Percentiles rank a stretch among this genome's conserved stretches.
Conservation (phyloP, 2,329 filamentous ascomycete species). For the Aspergillus hortae region DNA sequence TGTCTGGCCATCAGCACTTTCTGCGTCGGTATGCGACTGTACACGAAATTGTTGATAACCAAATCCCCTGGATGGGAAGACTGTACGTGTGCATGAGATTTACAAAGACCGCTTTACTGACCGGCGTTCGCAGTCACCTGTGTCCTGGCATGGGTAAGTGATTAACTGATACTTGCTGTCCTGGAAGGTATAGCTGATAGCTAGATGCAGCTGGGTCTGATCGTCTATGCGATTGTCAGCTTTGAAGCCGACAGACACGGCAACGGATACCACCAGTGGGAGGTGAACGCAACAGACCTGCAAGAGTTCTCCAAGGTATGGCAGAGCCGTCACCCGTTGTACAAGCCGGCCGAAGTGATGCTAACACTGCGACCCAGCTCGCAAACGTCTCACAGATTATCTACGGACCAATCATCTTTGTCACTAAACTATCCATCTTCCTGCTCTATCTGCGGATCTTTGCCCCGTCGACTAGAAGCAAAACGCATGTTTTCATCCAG, state of each 20-base stretch:
- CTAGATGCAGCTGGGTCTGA: slow-evolving; percentile 17
- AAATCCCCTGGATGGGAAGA: slow-evolving; percentile 19
- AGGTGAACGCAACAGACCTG: slow-evolving; percentile 15
- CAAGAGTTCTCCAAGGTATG: slow-evolving; percentile 16
- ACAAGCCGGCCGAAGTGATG: neutral
- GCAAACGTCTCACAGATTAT: slow-evolving; percentile 23
- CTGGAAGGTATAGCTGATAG: neutral
- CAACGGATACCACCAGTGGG: slow-evolving; percentile 16
- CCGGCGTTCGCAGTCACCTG: slow-evolving; percentile 13
- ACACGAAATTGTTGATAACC: slow-evolving; percentile 26
- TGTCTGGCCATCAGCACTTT: slow-evolving; percentile 17
- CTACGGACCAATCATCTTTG: slow-evolving; percentile 26
- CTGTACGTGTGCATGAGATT: slow-evolving; percentile 12
- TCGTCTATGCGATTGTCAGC: slow-evolving; percentile 19
- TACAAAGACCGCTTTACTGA: neutral
- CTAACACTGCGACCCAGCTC: slow-evolving; percentile 7
- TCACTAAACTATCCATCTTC: slow-evolving; percentile 28
- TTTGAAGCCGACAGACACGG: slow-evolving; percentile 20
- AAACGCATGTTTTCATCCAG: slow-evolving; percentile 20
- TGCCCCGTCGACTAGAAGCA: slow-evolving; percentile 13
- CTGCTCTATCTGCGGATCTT: slow-evolving; percentile 26
- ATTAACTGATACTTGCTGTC: neutral
- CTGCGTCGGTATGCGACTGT: slow-evolving; percentile 19
- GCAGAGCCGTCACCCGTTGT: neutral
- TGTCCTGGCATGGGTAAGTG: slow-evolving; percentile 18